Conservation (phyloP, 192 early-diverging fungal species). For the Linnemannia hyalina region DNA sequence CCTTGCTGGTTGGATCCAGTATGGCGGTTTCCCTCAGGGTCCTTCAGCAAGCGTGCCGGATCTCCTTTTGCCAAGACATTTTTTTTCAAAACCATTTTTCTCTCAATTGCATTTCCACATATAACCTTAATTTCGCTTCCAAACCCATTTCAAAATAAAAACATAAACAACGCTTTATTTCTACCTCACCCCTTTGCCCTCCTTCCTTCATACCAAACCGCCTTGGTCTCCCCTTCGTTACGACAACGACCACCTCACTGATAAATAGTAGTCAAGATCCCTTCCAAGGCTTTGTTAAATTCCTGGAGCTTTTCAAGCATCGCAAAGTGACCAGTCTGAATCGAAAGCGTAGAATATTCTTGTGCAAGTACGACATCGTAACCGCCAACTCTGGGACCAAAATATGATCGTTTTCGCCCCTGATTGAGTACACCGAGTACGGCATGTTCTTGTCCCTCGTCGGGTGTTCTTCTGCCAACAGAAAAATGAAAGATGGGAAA, state of each 20-base stretch:
- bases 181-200: neutral
- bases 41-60: neutral
- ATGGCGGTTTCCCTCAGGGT: neutral
- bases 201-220: neutral
- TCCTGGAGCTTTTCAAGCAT: neutral
- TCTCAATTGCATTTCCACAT: neutral
- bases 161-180: neutral
- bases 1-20: neutral
- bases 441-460: neutral
- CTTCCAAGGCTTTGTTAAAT: neutral
- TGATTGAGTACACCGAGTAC: neutral
- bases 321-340: neutral
- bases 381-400: neutral
- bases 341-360: neutral
- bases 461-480: neutral
- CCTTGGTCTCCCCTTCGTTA: neutral
- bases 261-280: neutral
- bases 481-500: neutral
- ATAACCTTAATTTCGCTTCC: neutral
- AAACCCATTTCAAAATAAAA: neutral
- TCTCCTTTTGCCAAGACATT: neutral
- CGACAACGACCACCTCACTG: neutral
- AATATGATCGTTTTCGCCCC: neutral
- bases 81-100: neutral
- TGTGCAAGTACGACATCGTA: neutral